Evolutionary conservation across 768 basidiomycete species (phyloP).

Genomic region (Galerina marginata): DNA sequence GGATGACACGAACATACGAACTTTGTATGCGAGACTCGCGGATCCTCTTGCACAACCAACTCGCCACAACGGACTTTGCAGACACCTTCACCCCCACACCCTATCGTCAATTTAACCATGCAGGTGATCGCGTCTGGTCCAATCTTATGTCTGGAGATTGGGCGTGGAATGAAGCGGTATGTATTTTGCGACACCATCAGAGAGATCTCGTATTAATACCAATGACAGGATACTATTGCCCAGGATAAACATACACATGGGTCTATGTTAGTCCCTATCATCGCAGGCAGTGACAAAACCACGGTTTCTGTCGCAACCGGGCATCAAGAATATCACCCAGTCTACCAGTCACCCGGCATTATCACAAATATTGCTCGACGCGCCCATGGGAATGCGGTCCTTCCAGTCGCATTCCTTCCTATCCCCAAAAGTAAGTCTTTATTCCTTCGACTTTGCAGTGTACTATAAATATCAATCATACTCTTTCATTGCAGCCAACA

Average conservation of each 20-base stretch:
- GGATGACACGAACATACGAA: constrained; percentile 31
- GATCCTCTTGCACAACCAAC: constrained; percentile 25
- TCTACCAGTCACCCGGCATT: constrained; percentile 36
- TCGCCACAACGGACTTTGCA: constrained; percentile 20
- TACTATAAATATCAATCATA: too few species aligned
- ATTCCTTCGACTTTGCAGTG: too few species aligned
- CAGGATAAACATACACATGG: constrained; percentile 31
- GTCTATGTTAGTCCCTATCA: constrained; percentile 33
- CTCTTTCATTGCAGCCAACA: constrained; percentile 21
- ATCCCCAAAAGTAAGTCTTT: constrained; percentile 40
- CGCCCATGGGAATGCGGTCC: constrained; percentile 33
- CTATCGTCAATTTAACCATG: constrained; percentile 28
- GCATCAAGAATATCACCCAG: constrained; percentile 42
- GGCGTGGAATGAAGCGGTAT: constrained; percentile 32
- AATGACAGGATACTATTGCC: constrained; percentile 36
- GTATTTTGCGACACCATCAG: too few species aligned
- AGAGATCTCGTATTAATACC: too few species aligned
- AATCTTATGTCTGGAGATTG: constrained; percentile 32
- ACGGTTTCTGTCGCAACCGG: constrained; percentile 47
- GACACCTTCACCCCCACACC: constrained; percentile 24
- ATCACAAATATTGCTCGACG: constrained; percentile 33
- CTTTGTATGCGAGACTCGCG: constrained; percentile 23
- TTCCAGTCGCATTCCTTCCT: constrained; percentile 36
- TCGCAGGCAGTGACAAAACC: constrained; percentile 46
- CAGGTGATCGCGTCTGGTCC: constrained; percentile 27